Percentiles rank a stretch among this genome's conserved stretches.
Conservation (phyloP, 2,329 filamentous ascomycete species). For the Thelonectria blattea region DNA sequence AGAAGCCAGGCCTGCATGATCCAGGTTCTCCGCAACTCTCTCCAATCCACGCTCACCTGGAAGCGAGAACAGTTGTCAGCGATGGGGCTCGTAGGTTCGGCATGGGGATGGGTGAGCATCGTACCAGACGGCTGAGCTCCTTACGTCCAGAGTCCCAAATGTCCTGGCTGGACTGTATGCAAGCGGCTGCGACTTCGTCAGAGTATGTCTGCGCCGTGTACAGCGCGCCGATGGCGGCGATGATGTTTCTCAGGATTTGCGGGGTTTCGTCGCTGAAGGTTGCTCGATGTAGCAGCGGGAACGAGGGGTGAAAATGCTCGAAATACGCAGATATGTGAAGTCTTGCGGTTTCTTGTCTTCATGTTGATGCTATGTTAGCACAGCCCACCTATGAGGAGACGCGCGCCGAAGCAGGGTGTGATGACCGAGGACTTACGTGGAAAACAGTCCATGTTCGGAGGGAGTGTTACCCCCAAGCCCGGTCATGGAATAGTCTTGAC, state of each 20-base stretch:
- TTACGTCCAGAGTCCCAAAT: conserved; percentile 27
- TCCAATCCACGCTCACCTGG: conserved; percentile 34
- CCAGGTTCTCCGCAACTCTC: conserved; percentile 34
- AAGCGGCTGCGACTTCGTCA: conserved; percentile 12
- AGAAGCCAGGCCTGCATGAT: conserved; percentile 41
- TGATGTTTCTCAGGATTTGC: conserved; percentile 17
- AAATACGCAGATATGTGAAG: conserved; percentile 30
- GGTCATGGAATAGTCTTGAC: neutral
- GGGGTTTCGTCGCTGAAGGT: conserved; percentile 20
- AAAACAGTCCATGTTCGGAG: neutral
- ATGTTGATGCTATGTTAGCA: too few species aligned
- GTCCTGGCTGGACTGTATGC: conserved; percentile 19
- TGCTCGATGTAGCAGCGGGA: conserved; percentile 31
- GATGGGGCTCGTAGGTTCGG: too few species aligned
- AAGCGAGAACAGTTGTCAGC: neutral
- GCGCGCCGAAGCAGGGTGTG: neutral
- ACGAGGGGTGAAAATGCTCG: conserved; percentile 33
- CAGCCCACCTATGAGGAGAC: too few species aligned
- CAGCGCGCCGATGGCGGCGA: conserved; percentile 29
- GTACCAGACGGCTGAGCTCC: conserved; percentile 17
- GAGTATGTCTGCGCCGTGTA: conserved; percentile 23
- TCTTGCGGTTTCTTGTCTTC: neutral
- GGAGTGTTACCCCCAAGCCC: neutral
- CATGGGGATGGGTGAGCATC: neutral
- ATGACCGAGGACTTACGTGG: neutral